Percentiles rank a stretch among this genome's conserved stretches.
Conservation (phyloP, 208 protist species). For the Trypanosoma brucei region DNA sequence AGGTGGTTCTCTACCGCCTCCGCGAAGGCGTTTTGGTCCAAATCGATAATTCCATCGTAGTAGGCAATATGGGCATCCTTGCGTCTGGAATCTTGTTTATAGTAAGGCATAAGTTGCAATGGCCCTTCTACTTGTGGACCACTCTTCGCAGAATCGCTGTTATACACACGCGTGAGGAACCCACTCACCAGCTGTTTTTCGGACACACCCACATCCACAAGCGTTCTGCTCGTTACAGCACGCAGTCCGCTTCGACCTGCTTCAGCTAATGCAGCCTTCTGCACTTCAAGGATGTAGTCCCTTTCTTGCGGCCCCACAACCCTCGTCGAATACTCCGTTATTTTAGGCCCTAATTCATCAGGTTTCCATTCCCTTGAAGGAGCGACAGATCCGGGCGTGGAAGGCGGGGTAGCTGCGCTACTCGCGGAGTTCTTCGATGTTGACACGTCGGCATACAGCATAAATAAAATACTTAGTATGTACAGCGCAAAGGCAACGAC, state of each 20-base stretch:
- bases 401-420: too few species aligned
- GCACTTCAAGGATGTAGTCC: background rate
- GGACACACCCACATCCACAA: background rate
- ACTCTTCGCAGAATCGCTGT: background rate
- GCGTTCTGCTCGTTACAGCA: background rate
- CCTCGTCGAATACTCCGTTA: background rate
- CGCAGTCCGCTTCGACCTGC: background rate
- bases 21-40: slow-evolving; percentile 22
- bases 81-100: background rate
- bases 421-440: background rate
- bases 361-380: too few species aligned
- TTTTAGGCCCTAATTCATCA: background rate
- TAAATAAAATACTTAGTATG: background rate
- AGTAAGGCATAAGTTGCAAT: slow-evolving; percentile 13
- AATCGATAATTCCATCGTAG: slow-evolving; percentile 30
- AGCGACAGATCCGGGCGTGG: too few species aligned
- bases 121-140: background rate
- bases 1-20: background rate
- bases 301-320: background rate
- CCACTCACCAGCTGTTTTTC: background rate
- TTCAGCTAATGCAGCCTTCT: background rate
- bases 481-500: background rate
- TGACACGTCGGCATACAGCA: background rate
- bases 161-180: slow-evolving; percentile 25
- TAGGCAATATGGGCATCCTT: background rate